These are phyloP conservation scores for Oryza brachyantha DNA, from an alignment of 176 grass and related monocot species.

Conservation along the genomic window DNA sequence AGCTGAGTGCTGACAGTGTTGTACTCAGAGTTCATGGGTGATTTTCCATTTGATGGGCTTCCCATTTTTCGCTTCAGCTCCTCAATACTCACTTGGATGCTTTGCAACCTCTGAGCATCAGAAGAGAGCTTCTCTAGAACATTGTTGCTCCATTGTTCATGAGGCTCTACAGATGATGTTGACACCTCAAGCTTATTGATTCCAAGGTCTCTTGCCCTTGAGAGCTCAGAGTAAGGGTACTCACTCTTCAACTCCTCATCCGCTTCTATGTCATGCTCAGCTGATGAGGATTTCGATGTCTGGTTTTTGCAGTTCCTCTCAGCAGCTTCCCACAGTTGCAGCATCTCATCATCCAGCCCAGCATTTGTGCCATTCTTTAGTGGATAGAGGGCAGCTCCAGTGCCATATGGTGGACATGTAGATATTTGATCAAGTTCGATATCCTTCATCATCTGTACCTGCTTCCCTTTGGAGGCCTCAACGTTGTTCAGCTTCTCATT, in stretches of 20 bases:
- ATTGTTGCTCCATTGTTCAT: slow-evolving; percentile 50
- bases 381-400: slow-evolving; percentile 41
- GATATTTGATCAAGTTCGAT: slow-evolving; percentile 85
- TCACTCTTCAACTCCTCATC: slow-evolving; percentile 67
- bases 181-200: slow-evolving; percentile 47
- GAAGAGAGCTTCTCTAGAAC: slow-evolving; percentile 61
- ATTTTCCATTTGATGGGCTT: slow-evolving; percentile 53
- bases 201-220: slow-evolving; percentile 47
- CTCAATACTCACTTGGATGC: slow-evolving; percentile 51
- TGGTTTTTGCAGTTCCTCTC: slow-evolving; percentile 68
- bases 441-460: slow-evolving; percentile 73
- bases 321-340: slow-evolving; percentile 89
- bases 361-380: slow-evolving; percentile 36
- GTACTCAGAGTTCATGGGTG: slow-evolving; percentile 53
- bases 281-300: slow-evolving; percentile 48
- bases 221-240: slow-evolving; percentile 59
- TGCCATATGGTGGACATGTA: slow-evolving; percentile 47
- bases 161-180: slow-evolving; percentile 25
- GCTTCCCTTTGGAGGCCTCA: slow-evolving; percentile 58
- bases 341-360: slow-evolving; percentile 77
- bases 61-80: slow-evolving; percentile 80
- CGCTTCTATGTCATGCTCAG: slow-evolving; percentile 57
- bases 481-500: slow-evolving; percentile 32
- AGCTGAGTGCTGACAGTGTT: slow-evolving; percentile 57
- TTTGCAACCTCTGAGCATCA: slow-evolving; percentile 64